These are phyloP conservation scores for Vitis riparia DNA, from an alignment of 164 flowering plant species.

Conservation along the genomic window DNA sequence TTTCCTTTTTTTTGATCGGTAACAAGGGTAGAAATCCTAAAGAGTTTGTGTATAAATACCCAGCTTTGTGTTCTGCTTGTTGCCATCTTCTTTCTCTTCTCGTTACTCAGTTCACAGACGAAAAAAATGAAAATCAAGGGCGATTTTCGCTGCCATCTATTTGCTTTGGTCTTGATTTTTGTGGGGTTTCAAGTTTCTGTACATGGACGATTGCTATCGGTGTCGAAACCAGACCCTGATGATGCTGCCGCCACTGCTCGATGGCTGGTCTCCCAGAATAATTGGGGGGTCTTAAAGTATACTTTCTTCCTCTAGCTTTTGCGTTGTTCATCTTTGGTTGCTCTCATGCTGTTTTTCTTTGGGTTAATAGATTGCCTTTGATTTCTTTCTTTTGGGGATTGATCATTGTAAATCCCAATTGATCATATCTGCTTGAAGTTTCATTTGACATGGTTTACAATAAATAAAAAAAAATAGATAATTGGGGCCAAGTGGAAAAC, in stretches of 20 bases:
- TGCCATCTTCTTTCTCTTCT: background rate
- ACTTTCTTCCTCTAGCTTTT: background rate
- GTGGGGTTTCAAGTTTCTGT: slow-evolving; percentile 19
- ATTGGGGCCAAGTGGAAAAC: too few relatives aligned
- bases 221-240: slow-evolving; percentile 55
- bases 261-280: slow-evolving; percentile 77
- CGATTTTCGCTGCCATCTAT: background rate
- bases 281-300: slow-evolving; percentile 87
- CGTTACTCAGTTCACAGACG: background rate
- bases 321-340: too few relatives aligned
- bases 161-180: slow-evolving; percentile 19
- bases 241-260: slow-evolving; percentile 74
- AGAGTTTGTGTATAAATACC: too few relatives aligned
- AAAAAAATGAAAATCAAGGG: slow-evolving; percentile 12
- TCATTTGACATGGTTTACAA: too few relatives aligned
- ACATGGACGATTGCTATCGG: slow-evolving; percentile 23
- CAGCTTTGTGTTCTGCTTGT: background rate
- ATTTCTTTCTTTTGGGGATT: too few relatives aligned
- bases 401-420: too few relatives aligned
- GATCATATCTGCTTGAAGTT: too few relatives aligned
- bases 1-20: too few relatives aligned
- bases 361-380: too few relatives aligned
- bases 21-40: too few relatives aligned
- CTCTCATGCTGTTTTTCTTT: too few relatives aligned
- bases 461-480: too few relatives aligned